Conservation (phyloP, 2,329 filamentous ascomycete species). For the Elsinoe fawcettii region DNA sequence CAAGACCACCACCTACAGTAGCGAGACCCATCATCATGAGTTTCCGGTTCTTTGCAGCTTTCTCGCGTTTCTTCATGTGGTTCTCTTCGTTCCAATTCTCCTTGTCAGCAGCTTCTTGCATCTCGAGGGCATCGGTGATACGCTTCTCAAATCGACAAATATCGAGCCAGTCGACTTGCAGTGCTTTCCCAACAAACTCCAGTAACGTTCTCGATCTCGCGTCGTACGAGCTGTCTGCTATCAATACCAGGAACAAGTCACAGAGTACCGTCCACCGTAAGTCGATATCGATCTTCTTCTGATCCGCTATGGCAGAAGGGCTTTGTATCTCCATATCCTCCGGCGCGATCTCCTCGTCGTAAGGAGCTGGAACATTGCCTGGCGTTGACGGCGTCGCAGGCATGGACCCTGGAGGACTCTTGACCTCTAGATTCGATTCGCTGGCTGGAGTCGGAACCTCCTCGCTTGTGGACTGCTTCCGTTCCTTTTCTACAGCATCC, state of each 20-base stretch:
- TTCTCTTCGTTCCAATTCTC: slow-evolving; percentile 98
- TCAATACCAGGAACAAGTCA: slow-evolving; percentile 89
- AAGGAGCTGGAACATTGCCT: slow-evolving; percentile 40
- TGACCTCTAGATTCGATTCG: slow-evolving; percentile 14
- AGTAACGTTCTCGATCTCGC: slow-evolving; percentile 75
- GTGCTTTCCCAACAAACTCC: slow-evolving; percentile 70
- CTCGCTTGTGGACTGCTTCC: background rate
- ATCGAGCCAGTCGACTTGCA: slow-evolving; percentile 82
- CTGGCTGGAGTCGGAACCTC: background rate
- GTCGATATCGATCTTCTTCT: slow-evolving; percentile 86
- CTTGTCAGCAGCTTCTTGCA: slow-evolving; percentile 89
- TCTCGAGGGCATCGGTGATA: slow-evolving; percentile 86
- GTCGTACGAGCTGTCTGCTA: slow-evolving; percentile 92
- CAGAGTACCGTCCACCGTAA: slow-evolving; percentile 95
- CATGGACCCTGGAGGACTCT: slow-evolving; percentile 21
- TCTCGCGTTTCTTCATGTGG: slow-evolving; percentile 79
- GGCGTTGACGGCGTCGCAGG: slow-evolving; percentile 30
- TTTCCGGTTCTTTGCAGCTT: slow-evolving; percentile 70
- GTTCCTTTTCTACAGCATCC: background rate
- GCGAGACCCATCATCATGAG: slow-evolving; percentile 95
- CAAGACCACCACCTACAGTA: slow-evolving; percentile 86
- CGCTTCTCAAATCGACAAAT: slow-evolving; percentile 96
- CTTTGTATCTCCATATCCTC: slow-evolving; percentile 72
- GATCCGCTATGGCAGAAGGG: slow-evolving; percentile 72
- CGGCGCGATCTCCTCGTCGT: slow-evolving; percentile 55